Evolutionary conservation across 2,329 filamentous ascomycete species (phyloP), one percentile per base, ranked within the genome.

Genomic region (Beauveria sp.): DNA sequence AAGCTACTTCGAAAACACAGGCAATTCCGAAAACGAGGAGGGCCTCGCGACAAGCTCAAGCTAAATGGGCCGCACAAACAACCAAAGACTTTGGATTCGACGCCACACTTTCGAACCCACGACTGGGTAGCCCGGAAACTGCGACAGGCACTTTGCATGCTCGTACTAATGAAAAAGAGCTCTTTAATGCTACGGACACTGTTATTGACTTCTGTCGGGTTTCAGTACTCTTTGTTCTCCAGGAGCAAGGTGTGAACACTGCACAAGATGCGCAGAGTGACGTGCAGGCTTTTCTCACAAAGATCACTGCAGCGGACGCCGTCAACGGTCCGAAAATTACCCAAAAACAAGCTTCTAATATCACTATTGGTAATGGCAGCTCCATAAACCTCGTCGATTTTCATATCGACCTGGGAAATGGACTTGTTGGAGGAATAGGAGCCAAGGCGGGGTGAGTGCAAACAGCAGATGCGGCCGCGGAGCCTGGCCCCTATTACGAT

Each of bases 201-300:
- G 78, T 80, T 0, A 73, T 87, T 1, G 86, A 89, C 67, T 89
- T 89, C 73, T 81, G 84, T 0, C 79, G 86, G 3, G 79, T 87
- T 2, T 80, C 79, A 0, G 81, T 89, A 3, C 75, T 89, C 18
- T 88, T 79, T 64, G 76, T 89, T 28, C 73, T 88, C 2, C 84
- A 88, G 67, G 73, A 84, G 65, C 72, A 82, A 61, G 75, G 71
- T 5, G 66, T 85, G 1, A 70, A 75, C 37, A 74, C 76, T 44
- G 85, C 85, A 0, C 77, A 81, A 52, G 71, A 71, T 6, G 84
- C 84, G 0, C 85, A 88, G 68, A 73, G 71, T 8, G 68, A 71
- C 3, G 73, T 88, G 14, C 81, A 87, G 68, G 72, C 68, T 2
- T 83, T 87, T 65, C 85, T 88, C 64, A 76, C 72, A 9, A 67